phyloP scores from a whole-genome alignment of 148 eudicot species.

The Rhododendron ovatum region DNA sequence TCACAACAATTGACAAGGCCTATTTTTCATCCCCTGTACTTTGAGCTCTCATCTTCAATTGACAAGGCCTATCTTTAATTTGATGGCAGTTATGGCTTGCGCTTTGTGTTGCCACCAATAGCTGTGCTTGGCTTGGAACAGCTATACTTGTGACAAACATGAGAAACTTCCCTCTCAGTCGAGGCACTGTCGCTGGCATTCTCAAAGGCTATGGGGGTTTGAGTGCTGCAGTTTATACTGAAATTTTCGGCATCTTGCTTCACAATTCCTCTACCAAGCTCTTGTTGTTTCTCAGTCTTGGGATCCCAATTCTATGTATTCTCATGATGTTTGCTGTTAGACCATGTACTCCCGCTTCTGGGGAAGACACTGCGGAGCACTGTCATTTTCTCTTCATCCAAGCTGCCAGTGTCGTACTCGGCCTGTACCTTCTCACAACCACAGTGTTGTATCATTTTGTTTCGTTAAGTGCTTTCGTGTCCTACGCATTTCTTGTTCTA shows the following conservation, averaged over 20 bases:
- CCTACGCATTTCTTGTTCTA: slow-evolving; percentile 40
- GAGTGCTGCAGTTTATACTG: slow-evolving; percentile 82
- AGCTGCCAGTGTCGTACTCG: slow-evolving; percentile 60
- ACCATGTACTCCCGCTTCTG: slow-evolving; percentile 82
- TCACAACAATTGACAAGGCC: too few species aligned
- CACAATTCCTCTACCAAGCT: slow-evolving; percentile 55
- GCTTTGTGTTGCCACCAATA: slow-evolving; percentile 68
- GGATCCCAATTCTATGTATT: slow-evolving; percentile 63
- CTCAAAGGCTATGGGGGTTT: slow-evolving; percentile 83
- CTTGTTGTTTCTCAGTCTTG: slow-evolving; percentile 62
- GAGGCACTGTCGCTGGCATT: slow-evolving; percentile 87
- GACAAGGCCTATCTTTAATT: background rate
- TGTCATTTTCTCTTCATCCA: slow-evolving; percentile 69
- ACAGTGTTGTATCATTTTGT: slow-evolving; percentile 43
- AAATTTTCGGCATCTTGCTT: slow-evolving; percentile 53
- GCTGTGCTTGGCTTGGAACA: slow-evolving; percentile 82
- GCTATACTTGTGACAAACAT: slow-evolving; percentile 86
- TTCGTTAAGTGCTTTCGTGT: slow-evolving; percentile 29
- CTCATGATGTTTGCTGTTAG: slow-evolving; percentile 63
- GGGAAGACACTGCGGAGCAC: slow-evolving; percentile 56
- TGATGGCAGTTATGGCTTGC: slow-evolving; percentile 70
- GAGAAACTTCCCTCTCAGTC: slow-evolving; percentile 77
- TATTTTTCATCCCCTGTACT: background rate
- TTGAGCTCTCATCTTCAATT: background rate
- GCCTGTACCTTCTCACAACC: slow-evolving; percentile 65